Percentiles rank a stretch among this genome's conserved stretches.
Conservation (phyloP, 1,284 basidiomycete genomes). For the Melanopsichium pennsylvanicum region DNA sequence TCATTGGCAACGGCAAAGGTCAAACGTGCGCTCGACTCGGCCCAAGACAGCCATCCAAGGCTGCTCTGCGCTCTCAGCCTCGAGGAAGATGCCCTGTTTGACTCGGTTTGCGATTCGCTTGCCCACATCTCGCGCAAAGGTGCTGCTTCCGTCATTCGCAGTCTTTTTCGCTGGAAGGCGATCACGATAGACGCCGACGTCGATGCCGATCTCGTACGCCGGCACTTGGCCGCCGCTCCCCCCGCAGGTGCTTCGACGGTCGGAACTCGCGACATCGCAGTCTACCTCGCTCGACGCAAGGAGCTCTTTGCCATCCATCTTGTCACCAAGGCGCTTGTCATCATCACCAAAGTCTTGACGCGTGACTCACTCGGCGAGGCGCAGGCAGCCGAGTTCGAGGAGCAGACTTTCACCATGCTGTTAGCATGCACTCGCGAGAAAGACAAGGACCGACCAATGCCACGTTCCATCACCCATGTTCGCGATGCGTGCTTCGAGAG, state of each 20-base stretch:
- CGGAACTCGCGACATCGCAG: constrained; percentile 38
- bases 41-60: constrained; percentile 41
- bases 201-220: constrained; percentile 31
- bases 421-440: constrained; percentile 53
- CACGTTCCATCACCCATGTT: constrained; percentile 35
- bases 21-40: constrained; percentile 40
- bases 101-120: constrained; percentile 80
- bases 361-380: constrained; percentile 30
- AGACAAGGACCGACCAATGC: constrained; percentile 43
- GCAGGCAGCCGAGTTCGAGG: constrained; percentile 44
- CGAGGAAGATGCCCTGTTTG: constrained; percentile 78
- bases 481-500: constrained; percentile 56
- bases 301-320: constrained; percentile 51
- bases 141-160: constrained; percentile 83
- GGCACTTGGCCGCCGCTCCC: constrained; percentile 28
- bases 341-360: constrained; percentile 35
- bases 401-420: constrained; percentile 55
- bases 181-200: constrained; percentile 36
- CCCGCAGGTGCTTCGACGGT: neutral
- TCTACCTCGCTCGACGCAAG: constrained; percentile 45
- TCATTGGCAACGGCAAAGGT: constrained; percentile 46
- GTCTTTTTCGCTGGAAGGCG: constrained; percentile 83
- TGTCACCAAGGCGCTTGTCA: constrained; percentile 31
- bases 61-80: constrained; percentile 71
- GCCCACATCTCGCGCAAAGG: constrained; percentile 86